Conservation (phyloP, 148 eudicot species). For the Salicornia ramosissima region DNA sequence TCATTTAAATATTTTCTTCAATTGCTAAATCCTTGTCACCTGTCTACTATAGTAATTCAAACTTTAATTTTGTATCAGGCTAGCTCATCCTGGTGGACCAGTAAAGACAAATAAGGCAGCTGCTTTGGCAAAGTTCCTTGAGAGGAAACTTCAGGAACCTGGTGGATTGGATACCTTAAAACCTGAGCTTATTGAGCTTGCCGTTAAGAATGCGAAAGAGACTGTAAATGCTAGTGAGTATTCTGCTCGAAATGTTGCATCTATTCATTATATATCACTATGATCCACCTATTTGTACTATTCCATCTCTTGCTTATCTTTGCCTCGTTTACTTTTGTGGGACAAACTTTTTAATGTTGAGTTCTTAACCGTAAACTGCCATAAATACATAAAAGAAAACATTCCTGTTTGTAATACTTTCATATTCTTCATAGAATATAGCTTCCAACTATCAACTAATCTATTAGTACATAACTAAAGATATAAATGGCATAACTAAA, state of each 20-base stretch:
- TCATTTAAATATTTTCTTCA: too few species aligned
- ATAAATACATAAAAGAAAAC: too few species aligned
- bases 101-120: constrained; percentile 84
- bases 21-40: background rate
- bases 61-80: constrained; percentile 29
- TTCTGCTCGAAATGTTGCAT: background rate
- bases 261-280: background rate
- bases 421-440: too few species aligned
- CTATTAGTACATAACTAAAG: too few species aligned
- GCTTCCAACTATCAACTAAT: too few species aligned
- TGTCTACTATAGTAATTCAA: background rate
- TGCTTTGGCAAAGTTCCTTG: constrained; percentile 80
- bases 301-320: too few species aligned
- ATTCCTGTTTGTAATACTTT: too few species aligned
- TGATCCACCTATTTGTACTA: background rate
- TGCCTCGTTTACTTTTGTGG: too few species aligned
- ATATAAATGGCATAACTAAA: too few species aligned
- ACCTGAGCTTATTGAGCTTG: constrained; percentile 64
- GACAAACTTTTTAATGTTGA: too few species aligned
- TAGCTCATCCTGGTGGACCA: constrained; percentile 93
- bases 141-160: constrained; percentile 85
- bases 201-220: constrained; percentile 86
- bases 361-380: too few species aligned
- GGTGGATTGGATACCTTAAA: constrained; percentile 69
- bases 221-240: constrained; percentile 64